A percentile compares a stretch with the other conserved stretches of the same genome.
Conservation (phyloP, 2,329 filamentous ascomycete genomes). For the Aspergillus sclerotialis region DNA sequence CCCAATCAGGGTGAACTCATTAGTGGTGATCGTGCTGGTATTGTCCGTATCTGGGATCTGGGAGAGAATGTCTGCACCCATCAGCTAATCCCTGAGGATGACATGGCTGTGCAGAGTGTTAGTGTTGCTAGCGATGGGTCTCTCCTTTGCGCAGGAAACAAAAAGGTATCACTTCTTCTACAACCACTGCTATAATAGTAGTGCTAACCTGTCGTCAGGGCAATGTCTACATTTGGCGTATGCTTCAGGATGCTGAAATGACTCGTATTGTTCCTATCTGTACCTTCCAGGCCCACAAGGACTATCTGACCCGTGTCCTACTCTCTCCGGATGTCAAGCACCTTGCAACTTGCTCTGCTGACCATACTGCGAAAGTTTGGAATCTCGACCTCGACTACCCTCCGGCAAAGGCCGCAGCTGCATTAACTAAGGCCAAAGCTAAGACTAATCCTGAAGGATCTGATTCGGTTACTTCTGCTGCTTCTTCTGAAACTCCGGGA, state of each 20-base stretch:
- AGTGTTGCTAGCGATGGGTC: constrained; percentile 93
- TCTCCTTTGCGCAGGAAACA: constrained; percentile 88
- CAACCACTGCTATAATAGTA: neutral
- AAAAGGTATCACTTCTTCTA: constrained; percentile 54
- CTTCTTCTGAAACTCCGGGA: neutral
- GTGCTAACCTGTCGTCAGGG: constrained; percentile 52
- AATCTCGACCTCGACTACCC: constrained; percentile 66
- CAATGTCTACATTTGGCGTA: constrained; percentile 94
- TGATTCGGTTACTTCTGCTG: constrained; percentile 2
- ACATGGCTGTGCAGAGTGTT: constrained; percentile 86
- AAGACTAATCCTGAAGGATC: constrained; percentile 7
- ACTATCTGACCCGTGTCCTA: constrained; percentile 86
- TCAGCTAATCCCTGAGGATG: constrained; percentile 91
- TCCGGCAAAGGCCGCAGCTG: constrained; percentile 30
- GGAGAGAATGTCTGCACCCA: constrained; percentile 96
- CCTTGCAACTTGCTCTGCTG: constrained; percentile 85
- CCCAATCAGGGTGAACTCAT: constrained; percentile 98
- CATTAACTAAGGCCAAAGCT: constrained; percentile 14
- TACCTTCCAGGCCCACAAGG: constrained; percentile 82
- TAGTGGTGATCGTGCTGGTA: constrained; percentile 86
- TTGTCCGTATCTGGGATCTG: constrained; percentile 91
- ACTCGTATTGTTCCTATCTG: constrained; percentile 82
- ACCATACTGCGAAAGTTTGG: constrained; percentile 96
- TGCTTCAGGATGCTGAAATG: constrained; percentile 73
- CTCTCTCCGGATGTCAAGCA: constrained; percentile 91